Percentiles rank a stretch among this genome's conserved stretches.
phyloP scores from a whole-genome alignment of 805 yeast species.

The Blastobotrys attinorum region DNA sequence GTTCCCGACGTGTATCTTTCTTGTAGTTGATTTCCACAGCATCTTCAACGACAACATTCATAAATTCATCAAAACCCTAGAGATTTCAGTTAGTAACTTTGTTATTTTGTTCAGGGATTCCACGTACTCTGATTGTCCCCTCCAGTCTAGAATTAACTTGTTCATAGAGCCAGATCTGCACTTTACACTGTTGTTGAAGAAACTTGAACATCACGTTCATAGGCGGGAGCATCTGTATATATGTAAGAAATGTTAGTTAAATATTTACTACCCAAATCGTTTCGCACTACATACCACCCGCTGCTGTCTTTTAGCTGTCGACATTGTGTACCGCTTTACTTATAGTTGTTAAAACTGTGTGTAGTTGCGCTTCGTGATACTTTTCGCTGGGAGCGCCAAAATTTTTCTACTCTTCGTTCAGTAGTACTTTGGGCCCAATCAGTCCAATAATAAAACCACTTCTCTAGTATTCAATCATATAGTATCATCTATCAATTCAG shows the following conservation, averaged over 20 bases:
- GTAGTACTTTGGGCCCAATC: too few species aligned
- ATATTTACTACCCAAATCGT: neutral
- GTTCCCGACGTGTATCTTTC: conserved; percentile 40
- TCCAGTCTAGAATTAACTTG: conserved; percentile 69
- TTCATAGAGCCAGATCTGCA: conserved; percentile 84
- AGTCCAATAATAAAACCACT: too few species aligned
- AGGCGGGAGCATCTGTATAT: conserved; percentile 79
- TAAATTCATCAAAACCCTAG: conserved; percentile 90
- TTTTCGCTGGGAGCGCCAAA: too few species aligned
- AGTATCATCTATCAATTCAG: too few species aligned
- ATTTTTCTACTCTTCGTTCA: too few species aligned
- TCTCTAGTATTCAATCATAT: too few species aligned
- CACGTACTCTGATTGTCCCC: conserved; percentile 55
- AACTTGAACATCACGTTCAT: conserved; percentile 83
- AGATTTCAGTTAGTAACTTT: neutral
- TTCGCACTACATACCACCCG: conserved; percentile 33
- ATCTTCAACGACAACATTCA: conserved; percentile 68
- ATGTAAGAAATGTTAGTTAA: conserved; percentile 1
- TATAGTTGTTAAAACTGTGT: too few species aligned
- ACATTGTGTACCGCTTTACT: too few species aligned
- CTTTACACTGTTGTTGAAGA: conserved; percentile 72
- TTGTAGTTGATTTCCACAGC: conserved; percentile 56
- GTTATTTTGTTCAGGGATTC: neutral
- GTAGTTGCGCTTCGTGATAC: too few species aligned
- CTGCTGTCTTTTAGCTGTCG: conserved; percentile 34